Conservation (phyloP, 2,329 filamentous ascomycete species). For the Chalaropsis thielavioides region DNA sequence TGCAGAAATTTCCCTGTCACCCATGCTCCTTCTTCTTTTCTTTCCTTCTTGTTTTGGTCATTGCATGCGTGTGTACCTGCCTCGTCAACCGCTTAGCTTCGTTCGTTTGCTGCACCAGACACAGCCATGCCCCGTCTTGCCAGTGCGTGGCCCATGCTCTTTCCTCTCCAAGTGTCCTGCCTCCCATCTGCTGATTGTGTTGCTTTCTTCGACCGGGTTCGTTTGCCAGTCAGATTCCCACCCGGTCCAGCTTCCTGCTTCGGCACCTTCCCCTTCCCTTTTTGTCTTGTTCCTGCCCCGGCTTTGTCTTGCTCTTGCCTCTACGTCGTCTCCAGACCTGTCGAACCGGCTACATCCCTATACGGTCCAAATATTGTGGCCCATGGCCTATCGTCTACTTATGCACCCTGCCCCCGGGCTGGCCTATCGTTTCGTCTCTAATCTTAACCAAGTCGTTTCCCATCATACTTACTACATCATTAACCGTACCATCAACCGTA, state of each 20-base stretch:
- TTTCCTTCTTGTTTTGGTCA: not conserved
- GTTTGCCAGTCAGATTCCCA: not conserved
- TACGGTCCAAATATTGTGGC: not conserved
- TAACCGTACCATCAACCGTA: not conserved
- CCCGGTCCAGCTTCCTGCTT: not conserved
- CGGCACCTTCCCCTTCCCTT: not conserved
- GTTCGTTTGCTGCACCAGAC: slow-evolving; percentile 3
- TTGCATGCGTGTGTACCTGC: not conserved
- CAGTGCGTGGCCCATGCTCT: not conserved
- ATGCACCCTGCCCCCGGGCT: not conserved
- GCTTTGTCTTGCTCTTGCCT: not conserved
- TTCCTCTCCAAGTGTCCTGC: not conserved
- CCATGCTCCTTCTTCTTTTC: not conserved
- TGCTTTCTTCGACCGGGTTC: not conserved
- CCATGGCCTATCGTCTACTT: too few relatives aligned
- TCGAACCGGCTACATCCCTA: not conserved
- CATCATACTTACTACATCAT: not conserved
- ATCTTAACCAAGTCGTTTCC: not conserved
- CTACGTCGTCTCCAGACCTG: too few relatives aligned
- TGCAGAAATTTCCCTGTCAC: not conserved
- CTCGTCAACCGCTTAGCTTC: not conserved
- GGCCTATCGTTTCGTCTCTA: not conserved
- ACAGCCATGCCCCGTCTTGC: not conserved
- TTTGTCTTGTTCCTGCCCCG: not conserved
- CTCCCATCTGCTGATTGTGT: not conserved